These are phyloP conservation scores for Adenanthera pavonina DNA, from an alignment of 306 rosid genomes.

Conservation along the genomic window DNA sequence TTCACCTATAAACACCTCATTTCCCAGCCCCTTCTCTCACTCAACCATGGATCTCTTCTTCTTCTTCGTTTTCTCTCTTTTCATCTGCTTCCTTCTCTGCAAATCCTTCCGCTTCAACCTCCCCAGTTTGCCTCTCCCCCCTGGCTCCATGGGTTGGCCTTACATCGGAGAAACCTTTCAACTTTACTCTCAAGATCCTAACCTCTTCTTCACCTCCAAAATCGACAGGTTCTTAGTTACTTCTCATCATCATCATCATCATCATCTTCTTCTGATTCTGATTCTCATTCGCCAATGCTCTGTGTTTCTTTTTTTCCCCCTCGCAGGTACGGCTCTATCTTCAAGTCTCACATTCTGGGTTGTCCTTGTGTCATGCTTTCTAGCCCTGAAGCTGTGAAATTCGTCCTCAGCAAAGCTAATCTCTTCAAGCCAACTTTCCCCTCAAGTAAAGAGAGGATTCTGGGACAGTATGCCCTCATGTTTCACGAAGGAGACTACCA, in stretches of 20 bases:
- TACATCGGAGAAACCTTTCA: slow-evolving; percentile 92
- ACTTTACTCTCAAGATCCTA: slow-evolving; percentile 94
- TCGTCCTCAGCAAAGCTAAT: slow-evolving; percentile 70
- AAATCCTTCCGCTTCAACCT: slow-evolving; percentile 41
- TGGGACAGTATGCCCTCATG: slow-evolving; percentile 87
- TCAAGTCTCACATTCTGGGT: slow-evolving; percentile 94
- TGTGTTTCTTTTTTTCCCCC: not conserved
- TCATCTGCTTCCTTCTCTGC: slow-evolving; percentile 40
- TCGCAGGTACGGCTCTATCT: slow-evolving; percentile 78
- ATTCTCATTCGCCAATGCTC: not conserved
- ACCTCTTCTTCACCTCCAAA: slow-evolving; percentile 76
- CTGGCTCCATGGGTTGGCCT: slow-evolving; percentile 89
- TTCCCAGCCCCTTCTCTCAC: slow-evolving; percentile 26
- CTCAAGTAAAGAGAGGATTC: slow-evolving; percentile 85
- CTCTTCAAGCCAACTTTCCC: slow-evolving; percentile 96
- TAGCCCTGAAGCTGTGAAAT: slow-evolving; percentile 80
- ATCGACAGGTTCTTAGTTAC: slow-evolving; percentile 54
- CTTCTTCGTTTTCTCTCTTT: slow-evolving; percentile 18
- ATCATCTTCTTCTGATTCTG: not conserved
- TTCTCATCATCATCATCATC: not conserved
- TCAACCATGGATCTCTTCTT: slow-evolving; percentile 43
- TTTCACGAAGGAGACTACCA: slow-evolving; percentile 93
- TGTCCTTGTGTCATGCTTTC: slow-evolving; percentile 93
- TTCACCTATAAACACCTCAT: too few relatives aligned
- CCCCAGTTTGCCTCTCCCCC: slow-evolving; percentile 67